Evolutionary conservation across 768 basidiomycete species (phyloP).

Genomic region (Agrocybe pediades): DNA sequence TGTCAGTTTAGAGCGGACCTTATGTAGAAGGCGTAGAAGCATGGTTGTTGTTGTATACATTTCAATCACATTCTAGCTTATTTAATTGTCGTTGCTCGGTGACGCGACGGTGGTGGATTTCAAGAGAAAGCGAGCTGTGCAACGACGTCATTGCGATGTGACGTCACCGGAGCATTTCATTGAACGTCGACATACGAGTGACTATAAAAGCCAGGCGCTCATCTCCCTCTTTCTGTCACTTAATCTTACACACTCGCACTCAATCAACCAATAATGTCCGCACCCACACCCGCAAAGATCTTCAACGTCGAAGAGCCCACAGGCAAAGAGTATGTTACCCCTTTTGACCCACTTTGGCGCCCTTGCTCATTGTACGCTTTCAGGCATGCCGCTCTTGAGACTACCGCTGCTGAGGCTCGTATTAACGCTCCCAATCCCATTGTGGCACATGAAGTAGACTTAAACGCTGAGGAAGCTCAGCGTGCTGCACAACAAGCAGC

Average conservation of each 20-base stretch:
- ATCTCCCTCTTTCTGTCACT: background rate
- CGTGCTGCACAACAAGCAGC: slow-evolving; percentile 51
- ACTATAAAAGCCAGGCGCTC: background rate
- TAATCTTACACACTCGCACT: background rate
- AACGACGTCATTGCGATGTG: background rate
- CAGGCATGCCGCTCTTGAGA: slow-evolving; percentile 43
- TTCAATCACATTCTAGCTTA: background rate
- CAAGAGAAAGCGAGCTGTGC: too few species aligned
- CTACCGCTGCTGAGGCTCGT: slow-evolving; percentile 56
- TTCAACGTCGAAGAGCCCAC: slow-evolving; percentile 40
- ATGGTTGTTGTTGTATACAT: background rate
- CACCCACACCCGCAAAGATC: slow-evolving; percentile 24
- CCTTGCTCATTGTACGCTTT: background rate
- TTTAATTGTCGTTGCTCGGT: background rate
- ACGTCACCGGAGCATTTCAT: background rate
- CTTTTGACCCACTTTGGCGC: background rate
- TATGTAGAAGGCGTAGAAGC: background rate
- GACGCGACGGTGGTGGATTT: too few species aligned
- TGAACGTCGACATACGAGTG: background rate
- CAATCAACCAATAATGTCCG: slow-evolving; percentile 27
- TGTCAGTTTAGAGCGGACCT: background rate
- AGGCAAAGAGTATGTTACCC: slow-evolving; percentile 36
- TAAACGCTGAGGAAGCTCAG: slow-evolving; percentile 9
- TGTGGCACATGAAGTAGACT: slow-evolving; percentile 29
- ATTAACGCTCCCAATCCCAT: slow-evolving; percentile 44